Evolutionary conservation across 768 basidiomycete genomes (phyloP).

Genomic region (Russula sp.): DNA sequence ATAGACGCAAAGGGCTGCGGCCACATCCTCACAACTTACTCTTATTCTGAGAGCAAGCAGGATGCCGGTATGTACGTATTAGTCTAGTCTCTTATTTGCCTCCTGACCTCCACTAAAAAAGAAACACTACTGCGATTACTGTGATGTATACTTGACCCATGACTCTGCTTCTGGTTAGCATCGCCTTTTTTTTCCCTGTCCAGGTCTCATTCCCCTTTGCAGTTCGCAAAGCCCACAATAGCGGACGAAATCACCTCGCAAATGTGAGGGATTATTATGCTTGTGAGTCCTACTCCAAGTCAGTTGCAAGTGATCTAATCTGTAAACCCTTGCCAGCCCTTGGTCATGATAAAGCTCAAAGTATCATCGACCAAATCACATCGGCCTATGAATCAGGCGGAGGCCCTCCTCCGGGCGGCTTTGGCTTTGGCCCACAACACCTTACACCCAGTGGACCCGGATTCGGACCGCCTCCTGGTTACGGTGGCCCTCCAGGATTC

Average conservation of each 20-base stretch:
- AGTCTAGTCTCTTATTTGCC: not conserved
- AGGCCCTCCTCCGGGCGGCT: conserved; percentile 82
- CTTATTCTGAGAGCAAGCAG: not conserved
- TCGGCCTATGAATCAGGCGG: conserved; percentile 83
- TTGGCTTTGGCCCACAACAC: conserved; percentile 80
- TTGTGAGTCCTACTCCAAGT: conserved; percentile 37
- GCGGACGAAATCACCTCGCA: conserved; percentile 90
- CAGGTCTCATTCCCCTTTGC: conserved; percentile 10
- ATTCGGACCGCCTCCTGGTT: conserved; percentile 47
- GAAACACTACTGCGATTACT: conserved; percentile 95
- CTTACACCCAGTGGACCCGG: conserved; percentile 39
- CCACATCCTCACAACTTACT: not conserved
- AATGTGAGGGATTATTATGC: conserved; percentile 98
- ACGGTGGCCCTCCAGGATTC: conserved; percentile 30
- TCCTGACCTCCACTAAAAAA: conserved; percentile 27
- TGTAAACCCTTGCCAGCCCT: conserved; percentile 42
- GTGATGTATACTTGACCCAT: conserved; percentile 90
- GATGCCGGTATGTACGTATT: conserved; percentile 56
- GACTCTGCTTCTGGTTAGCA: conserved; percentile 82
- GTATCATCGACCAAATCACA: conserved; percentile 97
- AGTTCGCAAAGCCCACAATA: conserved; percentile 99
- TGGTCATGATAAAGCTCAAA: conserved; percentile 96
- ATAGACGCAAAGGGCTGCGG: not conserved
- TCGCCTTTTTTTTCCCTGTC: not conserved
- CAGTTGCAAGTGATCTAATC: conserved; percentile 6